These are phyloP conservation scores for Saccharomyces hybrid DNA, from an alignment of 1,139 yeast species.

Conservation along the genomic window DNA sequence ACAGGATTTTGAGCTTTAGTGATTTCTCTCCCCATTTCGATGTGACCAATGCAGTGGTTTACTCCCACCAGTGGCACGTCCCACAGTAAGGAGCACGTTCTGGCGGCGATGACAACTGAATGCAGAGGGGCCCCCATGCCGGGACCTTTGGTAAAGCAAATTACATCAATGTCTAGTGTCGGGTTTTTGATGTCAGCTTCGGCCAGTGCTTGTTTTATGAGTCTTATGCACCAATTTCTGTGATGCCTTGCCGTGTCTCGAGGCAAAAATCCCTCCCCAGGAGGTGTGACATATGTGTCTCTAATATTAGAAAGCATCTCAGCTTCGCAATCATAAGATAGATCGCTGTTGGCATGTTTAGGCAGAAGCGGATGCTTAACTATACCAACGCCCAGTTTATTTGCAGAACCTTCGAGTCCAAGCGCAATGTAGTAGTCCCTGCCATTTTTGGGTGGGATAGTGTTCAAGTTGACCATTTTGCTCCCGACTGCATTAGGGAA, in stretches of 20 bases:
- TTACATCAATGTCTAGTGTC: slow-evolving; percentile 64
- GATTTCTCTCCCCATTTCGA: slow-evolving; percentile 97
- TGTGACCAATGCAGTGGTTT: slow-evolving; percentile 95
- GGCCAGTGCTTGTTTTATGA: slow-evolving; percentile 56
- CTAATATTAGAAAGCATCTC: slow-evolving; percentile 77
- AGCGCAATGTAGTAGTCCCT: slow-evolving; percentile 58
- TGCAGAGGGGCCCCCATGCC: slow-evolving; percentile 99
- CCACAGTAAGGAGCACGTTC: slow-evolving; percentile 80
- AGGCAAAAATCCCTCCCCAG: slow-evolving; percentile 96
- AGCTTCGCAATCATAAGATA: slow-evolving; percentile 39
- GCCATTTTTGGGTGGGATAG: slow-evolving; percentile 31
- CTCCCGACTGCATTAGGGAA: background rate
- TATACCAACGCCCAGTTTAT: slow-evolving; percentile 89
- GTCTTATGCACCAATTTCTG: slow-evolving; percentile 86
- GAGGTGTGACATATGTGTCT: slow-evolving; percentile 92
- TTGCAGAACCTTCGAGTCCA: slow-evolving; percentile 96
- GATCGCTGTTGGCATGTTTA: slow-evolving; percentile 37
- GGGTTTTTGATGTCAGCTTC: slow-evolving; percentile 49
- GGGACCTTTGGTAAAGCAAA: slow-evolving; percentile 96
- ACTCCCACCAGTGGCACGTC: slow-evolving; percentile 83
- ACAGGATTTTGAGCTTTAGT: slow-evolving; percentile 95
- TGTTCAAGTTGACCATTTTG: background rate
- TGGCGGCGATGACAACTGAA: slow-evolving; percentile 85
- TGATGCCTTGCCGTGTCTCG: slow-evolving; percentile 96
- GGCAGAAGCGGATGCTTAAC: slow-evolving; percentile 58